Evolutionary conservation across 169 alveolate genomes (phyloP), one percentile per base, ranked within the genome.

Genomic region (Plasmodium chabaudi): DNA sequence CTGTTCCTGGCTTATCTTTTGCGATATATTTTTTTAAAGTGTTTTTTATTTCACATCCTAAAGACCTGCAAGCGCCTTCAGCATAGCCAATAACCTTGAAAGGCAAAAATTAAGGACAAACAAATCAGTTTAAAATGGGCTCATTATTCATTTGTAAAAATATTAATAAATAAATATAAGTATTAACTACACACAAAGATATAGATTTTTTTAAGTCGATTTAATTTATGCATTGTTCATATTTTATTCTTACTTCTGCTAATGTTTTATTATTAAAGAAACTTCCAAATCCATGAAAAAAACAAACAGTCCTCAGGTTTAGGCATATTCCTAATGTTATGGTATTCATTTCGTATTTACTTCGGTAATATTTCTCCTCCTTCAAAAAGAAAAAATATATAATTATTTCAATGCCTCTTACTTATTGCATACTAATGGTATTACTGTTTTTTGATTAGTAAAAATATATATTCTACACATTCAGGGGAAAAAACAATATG

Each of bases 31-130:
- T 63, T 75, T 75, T 75, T 65, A 75, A 39, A n/a, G 51, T 59
- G 7, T 67, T 75, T 69, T 75, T 75, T 75, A 75, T 75, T 44
- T 75, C 88, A 21, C 67, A 63, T 15, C 88, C 88, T 51, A 75
- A 56, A 15, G 88, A 75, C 9, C 69, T 75, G 15, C 88, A 75
- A 6, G 88, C 88, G 5, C 75, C 61, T 47, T 75, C 88, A 39
- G 75, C 88, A 19, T 75, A 75, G 17, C 75, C 51, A 44, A 64
- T 75, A 23, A 75, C 56, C 88, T 75, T 53, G 39, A 61, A 55
- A 7, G 21, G 19, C 34, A 49, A 42, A n/a, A 34, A 25, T 34
- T 34, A 0, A 34, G 7, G 5, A 34, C 1, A 34, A 0, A 34
- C 5, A 34, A 34, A 34, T 34, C 5, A 34, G 7, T 34, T 34